phyloP scores from a whole-genome alignment of 441 rosid species.

The Rhodomyrtus psidioides region DNA sequence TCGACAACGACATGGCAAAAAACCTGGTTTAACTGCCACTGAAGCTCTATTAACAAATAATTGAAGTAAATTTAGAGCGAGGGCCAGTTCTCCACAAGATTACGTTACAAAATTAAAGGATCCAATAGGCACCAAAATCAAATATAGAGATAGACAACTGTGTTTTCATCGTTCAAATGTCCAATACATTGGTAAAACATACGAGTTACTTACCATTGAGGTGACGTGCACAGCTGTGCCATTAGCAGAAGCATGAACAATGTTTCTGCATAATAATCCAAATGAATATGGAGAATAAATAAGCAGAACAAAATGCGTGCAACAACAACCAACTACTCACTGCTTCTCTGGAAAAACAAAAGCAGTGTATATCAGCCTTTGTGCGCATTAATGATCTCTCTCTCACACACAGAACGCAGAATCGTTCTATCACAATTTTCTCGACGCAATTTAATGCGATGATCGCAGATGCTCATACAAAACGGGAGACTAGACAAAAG shows the following conservation, averaged over 20 bases:
- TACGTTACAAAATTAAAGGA: background rate
- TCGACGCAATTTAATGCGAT: background rate
- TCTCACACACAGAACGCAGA: background rate
- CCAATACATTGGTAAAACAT: background rate
- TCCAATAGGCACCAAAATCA: background rate
- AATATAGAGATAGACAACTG: background rate
- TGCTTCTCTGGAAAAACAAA: background rate
- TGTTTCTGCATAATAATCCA: constrained; percentile 26
- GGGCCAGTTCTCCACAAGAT: background rate
- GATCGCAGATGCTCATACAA: background rate
- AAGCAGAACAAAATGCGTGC: background rate
- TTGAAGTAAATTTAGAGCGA: background rate
- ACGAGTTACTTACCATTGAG: constrained; percentile 40
- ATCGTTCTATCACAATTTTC: background rate
- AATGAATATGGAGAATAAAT: background rate
- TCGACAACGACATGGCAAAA: background rate
- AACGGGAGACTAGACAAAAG: background rate
- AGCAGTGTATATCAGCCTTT: background rate
- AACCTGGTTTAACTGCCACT: background rate
- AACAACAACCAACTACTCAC: background rate
- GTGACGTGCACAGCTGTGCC: constrained; percentile 33
- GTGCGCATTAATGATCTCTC: background rate
- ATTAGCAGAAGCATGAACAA: constrained; percentile 32
- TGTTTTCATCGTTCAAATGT: background rate
- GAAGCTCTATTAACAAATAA: background rate